Percentiles rank a stretch among this genome's conserved stretches.
Evolutionary conservation across 306 rosid species (phyloP).

Genomic region (Urtica urens): DNA sequence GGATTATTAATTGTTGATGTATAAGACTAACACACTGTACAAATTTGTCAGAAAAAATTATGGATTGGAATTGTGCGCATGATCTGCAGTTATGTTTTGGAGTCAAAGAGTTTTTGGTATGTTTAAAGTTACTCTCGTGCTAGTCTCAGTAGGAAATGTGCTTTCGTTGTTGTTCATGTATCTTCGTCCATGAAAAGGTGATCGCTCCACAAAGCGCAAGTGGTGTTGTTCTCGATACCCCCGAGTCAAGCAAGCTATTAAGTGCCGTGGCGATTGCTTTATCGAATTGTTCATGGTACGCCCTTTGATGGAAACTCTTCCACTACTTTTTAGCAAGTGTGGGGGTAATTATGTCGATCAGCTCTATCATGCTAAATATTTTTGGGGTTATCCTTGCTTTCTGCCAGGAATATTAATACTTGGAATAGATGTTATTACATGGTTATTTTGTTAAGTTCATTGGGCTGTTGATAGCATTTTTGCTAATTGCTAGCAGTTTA

Average conservation of each 20-base stretch:
- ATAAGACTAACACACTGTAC: slow-evolving; percentile 12
- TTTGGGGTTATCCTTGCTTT: not conserved
- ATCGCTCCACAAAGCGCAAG: slow-evolving; percentile 97
- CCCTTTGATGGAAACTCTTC: not conserved
- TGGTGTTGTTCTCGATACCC: slow-evolving; percentile 89
- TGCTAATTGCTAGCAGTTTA: slow-evolving; percentile 39
- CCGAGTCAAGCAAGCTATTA: slow-evolving; percentile 93
- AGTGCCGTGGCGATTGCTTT: slow-evolving; percentile 95
- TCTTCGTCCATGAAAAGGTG: slow-evolving; percentile 37
- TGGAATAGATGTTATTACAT: not conserved
- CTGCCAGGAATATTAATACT: not conserved
- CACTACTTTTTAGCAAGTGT: slow-evolving; percentile 15
- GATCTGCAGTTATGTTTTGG: slow-evolving; percentile 89
- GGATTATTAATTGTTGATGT: slow-evolving; percentile 1
- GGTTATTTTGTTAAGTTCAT: not conserved
- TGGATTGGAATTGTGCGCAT: slow-evolving; percentile 54
- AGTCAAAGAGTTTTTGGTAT: slow-evolving; percentile 81
- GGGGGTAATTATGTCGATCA: not conserved
- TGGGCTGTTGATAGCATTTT: not conserved
- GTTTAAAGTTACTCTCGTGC: slow-evolving; percentile 15
- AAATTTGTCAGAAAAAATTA: slow-evolving; percentile 38
- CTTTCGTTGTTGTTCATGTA: slow-evolving; percentile 6
- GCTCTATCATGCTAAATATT: not conserved
- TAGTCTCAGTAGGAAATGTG: not conserved
- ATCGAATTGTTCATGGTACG: slow-evolving; percentile 86